Evolutionary conservation across 192 early-diverging fungal species (phyloP), one percentile per base, ranked within the genome.

Genomic region (Rhizoclosmatium sp.): DNA sequence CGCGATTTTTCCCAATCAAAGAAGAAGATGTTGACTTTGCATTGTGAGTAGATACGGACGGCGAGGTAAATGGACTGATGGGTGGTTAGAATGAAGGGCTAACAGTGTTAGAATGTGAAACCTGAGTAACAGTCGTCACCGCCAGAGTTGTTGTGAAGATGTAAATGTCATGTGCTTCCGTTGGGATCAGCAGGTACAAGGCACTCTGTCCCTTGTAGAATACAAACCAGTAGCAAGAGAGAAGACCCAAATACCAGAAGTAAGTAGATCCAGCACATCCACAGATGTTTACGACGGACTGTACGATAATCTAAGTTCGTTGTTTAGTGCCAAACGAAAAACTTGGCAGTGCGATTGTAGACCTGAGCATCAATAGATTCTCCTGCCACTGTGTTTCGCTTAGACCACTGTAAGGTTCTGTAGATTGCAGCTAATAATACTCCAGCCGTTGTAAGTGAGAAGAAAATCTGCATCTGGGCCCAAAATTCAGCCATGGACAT

Each of bases 1-100:
- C 80, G 78, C 3, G 85, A 76, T 47, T 86, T 84, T 77, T 90
- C 89, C 89, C 89, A 90, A 65, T 90, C 89, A 31, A 89, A 83
- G 65, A 90, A 87, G 60, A 90, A 90, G 14, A 90, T 67, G 71
- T 79, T 82, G 21, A 77, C 69, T 49, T 65, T 82, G 69, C 88
- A 90, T 82, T 90, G 89, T 19, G 76, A 45, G 65, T 82, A 76
- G 14, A 90, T 60, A 61, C 76, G 65, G 7, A 58, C 66, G 4
- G 75, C 16, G n/a, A 89, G 64, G 47, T 80, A 75, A 5, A 82
- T 70, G 14, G 70, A 46, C 80, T 85, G 61, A 19, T 4, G 40
- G 16, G 62, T 19, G 31, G 14, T 5, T 45, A 19, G 31, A 58
- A 21, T 49, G 61, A 49, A 14, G 51, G 42, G 62, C 14, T 65